These are phyloP conservation scores for Saxophila tyrrhenica DNA, from an alignment of 495 filamentous ascomycete genomes.

Conservation along the genomic window DNA sequence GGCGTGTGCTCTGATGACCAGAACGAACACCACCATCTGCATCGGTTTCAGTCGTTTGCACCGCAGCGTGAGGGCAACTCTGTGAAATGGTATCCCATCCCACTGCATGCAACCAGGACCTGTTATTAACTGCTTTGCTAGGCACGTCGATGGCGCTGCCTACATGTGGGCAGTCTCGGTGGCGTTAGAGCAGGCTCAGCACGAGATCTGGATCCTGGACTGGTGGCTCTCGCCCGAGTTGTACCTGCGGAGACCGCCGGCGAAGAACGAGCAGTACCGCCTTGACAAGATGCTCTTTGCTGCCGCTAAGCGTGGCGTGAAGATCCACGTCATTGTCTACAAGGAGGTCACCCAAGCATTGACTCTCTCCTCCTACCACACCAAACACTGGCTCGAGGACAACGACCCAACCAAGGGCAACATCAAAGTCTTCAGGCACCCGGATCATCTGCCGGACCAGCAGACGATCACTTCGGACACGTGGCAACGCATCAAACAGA, in stretches of 20 bases:
- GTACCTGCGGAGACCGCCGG: conserved; percentile 77
- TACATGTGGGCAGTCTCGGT: conserved; percentile 86
- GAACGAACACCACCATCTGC: conserved; percentile 30
- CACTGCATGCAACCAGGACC: too few relatives aligned
- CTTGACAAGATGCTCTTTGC: conserved; percentile 80
- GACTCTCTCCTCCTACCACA: conserved; percentile 73
- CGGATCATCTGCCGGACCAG: conserved; percentile 73
- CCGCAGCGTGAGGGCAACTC: conserved; percentile 53
- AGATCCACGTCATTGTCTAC: conserved; percentile 85
- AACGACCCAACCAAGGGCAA: conserved; percentile 38
- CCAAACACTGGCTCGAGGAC: conserved; percentile 56
- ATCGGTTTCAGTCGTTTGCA: conserved; percentile 76
- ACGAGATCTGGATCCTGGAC: conserved; percentile 88
- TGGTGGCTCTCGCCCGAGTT: conserved; percentile 91
- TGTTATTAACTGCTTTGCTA: too few relatives aligned
- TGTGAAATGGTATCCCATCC: conserved; percentile 88
- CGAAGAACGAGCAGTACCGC: conserved; percentile 71
- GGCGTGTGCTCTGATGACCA: neutral
- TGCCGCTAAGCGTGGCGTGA: conserved; percentile 79
- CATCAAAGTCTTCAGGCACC: conserved; percentile 84
- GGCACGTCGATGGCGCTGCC: conserved; percentile 67
- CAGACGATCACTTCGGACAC: conserved; percentile 44
- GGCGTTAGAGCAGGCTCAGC: conserved; percentile 70
- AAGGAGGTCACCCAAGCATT: conserved; percentile 85
- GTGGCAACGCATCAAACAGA: conserved; percentile 39